Evolutionary conservation across 192 early-diverging fungal genomes (phyloP), one percentile per base, ranked within the genome.

Genomic region (Linnemannia hyalina): DNA sequence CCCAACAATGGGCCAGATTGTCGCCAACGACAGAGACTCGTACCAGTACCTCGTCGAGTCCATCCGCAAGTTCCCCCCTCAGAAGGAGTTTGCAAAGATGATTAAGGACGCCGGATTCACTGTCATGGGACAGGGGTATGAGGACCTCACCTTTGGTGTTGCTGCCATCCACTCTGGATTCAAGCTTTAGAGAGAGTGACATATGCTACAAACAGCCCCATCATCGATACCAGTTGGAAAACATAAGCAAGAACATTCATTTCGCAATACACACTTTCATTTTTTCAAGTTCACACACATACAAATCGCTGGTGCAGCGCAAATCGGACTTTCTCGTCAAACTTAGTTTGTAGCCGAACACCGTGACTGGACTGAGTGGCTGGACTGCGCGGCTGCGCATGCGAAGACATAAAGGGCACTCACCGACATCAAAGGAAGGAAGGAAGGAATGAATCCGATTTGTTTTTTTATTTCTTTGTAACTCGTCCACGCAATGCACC

Each of bases 41-140:
- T 99, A 99, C 88, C 95, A 99, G 90, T 99, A 99, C 87, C 90
- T 99, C 22, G 98, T 99, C 29, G 98, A 99, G 85, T 95, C 94
- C 74, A 99, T 99, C 78, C 94, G 97, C 80, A 94, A 94, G 88
- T 99, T 99, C 92, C 97, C 97, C 55, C 78, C 93, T 22, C 98
- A 99, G 90, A 90, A 92, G 54, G 92, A 94, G 80, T 99, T 99
- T 93, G 95, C 95, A 5, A 83, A 95, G 80, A 96, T 99, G 89
- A 98, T 99, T 87, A 90, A 94, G 68, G 91, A 96, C 42, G 94
- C 95, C 26, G 98, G 98, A 40, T 99, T 99, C 88, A 95, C 90
- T 5, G 92, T 96, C 8, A 93, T 98, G 49, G 98, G 96, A 26
- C 88, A 93, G 71, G 97, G 97, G 7, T 98, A 95, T 87, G 96